phyloP scores from a whole-genome alignment of 306 rosid genomes.

The Malus sylvestris region DNA sequence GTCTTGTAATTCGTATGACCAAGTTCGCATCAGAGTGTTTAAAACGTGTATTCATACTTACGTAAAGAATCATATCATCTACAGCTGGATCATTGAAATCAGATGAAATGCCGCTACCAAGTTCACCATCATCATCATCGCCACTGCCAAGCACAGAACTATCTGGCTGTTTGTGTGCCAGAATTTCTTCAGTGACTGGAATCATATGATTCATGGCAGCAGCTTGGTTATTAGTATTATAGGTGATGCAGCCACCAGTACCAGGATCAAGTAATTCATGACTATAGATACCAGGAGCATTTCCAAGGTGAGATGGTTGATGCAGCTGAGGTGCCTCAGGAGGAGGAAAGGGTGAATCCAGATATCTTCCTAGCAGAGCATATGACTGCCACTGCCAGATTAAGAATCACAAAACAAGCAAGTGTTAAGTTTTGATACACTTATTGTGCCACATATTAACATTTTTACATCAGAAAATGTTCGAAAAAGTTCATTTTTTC shows the following conservation, averaged over 20 bases:
- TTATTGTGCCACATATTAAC: too few relatives aligned
- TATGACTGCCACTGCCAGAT: background rate
- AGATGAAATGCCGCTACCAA: background rate
- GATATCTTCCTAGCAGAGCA: background rate
- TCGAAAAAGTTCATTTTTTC: too few relatives aligned
- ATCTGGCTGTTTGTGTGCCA: background rate
- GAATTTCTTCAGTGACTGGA: background rate
- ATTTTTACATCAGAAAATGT: too few relatives aligned
- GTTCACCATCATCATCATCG: background rate
- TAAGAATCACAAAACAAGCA: too few relatives aligned
- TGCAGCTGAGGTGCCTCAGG: background rate
- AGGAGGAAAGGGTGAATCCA: background rate
- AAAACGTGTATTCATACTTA: background rate
- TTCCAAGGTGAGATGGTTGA: background rate
- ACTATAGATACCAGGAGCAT: background rate
- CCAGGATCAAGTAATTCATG: conserved; percentile 4
- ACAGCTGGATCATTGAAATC: background rate
- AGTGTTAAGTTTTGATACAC: too few relatives aligned
- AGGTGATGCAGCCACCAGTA: background rate
- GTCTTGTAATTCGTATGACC: background rate
- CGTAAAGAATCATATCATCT: background rate
- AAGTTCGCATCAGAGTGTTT: background rate
- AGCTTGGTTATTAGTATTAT: background rate
- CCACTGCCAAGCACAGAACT: background rate
- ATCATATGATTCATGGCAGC: background rate